Conservation (phyloP, 495 filamentous ascomycete species). For the Letharia columbiana region DNA sequence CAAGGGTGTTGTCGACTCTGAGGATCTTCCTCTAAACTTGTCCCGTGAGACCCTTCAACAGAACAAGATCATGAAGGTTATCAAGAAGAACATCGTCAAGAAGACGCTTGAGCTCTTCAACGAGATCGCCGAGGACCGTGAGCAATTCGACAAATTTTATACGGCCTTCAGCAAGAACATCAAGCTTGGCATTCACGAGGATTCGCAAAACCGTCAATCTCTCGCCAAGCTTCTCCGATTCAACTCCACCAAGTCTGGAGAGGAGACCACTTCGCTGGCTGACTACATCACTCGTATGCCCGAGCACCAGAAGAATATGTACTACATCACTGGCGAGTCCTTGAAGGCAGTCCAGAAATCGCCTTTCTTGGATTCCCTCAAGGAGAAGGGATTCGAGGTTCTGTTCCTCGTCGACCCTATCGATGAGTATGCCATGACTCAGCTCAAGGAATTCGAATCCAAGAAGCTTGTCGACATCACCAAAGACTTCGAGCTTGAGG, state of each 20-base stretch:
- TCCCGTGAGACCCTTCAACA: slow-evolving; percentile 99
- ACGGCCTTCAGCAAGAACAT: slow-evolving; percentile 99
- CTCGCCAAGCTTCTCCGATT: slow-evolving; percentile 98
- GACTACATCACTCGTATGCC: slow-evolving; percentile 99
- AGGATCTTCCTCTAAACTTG: slow-evolving; percentile 97
- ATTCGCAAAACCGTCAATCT: slow-evolving; percentile 86
- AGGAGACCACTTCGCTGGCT: slow-evolving; percentile 84
- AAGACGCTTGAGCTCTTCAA: slow-evolving; percentile 98
- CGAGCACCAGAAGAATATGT: slow-evolving; percentile 99
- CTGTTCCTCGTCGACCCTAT: slow-evolving; percentile 99
- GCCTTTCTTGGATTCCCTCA: slow-evolving; percentile 96
- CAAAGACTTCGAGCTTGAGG: slow-evolving; percentile 99
- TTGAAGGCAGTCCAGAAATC: slow-evolving; percentile 97
- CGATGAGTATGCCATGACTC: slow-evolving; percentile 99
- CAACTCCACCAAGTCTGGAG: slow-evolving; percentile 96
- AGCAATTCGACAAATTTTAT: slow-evolving; percentile 99
- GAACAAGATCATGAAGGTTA: slow-evolving; percentile 99
- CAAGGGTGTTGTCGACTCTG: slow-evolving; percentile 99
- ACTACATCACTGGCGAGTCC: slow-evolving; percentile 99
- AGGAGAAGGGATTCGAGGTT: slow-evolving; percentile 99
- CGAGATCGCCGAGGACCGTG: slow-evolving; percentile 97
- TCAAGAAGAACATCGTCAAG: slow-evolving; percentile 99
- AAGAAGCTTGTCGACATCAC: slow-evolving; percentile 99
- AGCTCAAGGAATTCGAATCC: slow-evolving; percentile 99
- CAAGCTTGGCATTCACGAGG: slow-evolving; percentile 99